Base-by-base conservation (phyloP, 2,329 filamentous ascomycete genomes). In the Blastomyces gilchristii region DNA sequence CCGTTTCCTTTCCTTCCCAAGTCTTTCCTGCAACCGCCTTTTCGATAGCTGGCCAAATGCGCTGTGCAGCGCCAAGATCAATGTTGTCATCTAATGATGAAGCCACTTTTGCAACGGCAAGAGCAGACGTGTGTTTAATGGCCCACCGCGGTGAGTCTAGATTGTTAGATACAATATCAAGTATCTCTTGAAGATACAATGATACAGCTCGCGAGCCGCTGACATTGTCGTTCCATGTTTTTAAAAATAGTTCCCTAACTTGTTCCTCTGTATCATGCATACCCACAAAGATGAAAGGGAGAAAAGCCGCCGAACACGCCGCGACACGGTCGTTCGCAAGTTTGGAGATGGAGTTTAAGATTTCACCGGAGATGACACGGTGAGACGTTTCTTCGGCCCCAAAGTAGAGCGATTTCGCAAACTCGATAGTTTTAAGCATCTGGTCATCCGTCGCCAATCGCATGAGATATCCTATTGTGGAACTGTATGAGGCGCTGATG, bases 161-260 rank as follows among this genome's bases (percentile, higher is more conserved):
- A 61, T 90, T 83, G 45, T 81, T 79, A 45, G 84, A 80, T 1
- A 87, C 84, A 1, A 97, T 80, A 0, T 75, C 77, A 3, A 89
- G 81, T 68, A 97, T 96, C 75, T 99, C 94, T 47, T 82, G 82
- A 7, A 96, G 82, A 71, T 96, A 96, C 1, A 96, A 83, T 57
- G 88, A 83, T 5, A 96, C 90, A 0, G 90, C 88, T 39, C 92
- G 85, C 41, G 83, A 86, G 54, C 91, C 92, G 59, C 92, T 93
- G 0, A 95, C 92, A 70, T 96, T 92, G 68, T 96, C 90, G 58
- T 85, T 83, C 94, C 94, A 99, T 0, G 91, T 90, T 63, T 91
- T 88, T 47, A 85, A 81, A 71, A 95, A 96, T n/a, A 86, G 83
- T 67, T 90, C 87, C 63, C 84, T 83, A 3, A 93, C 89, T 67